phyloP scores from a whole-genome alignment of 768 basidiomycete species.

The Psilocybe cyanescens region DNA sequence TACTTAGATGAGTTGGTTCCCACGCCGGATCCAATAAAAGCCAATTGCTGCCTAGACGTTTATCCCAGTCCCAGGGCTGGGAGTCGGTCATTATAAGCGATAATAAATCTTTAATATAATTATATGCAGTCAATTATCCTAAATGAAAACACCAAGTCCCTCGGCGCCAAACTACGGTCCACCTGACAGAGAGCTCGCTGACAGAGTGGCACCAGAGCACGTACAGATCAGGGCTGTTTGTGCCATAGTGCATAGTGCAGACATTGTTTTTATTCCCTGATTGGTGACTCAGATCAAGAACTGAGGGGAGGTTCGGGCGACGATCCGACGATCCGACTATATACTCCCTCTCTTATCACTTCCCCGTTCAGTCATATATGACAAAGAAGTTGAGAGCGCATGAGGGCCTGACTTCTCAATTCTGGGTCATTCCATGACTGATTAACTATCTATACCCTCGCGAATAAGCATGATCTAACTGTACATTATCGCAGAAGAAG shows the following conservation, averaged over 20 bases:
- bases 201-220: no score
- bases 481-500: no score
- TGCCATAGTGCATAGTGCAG: not conserved
- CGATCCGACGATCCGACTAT: not conserved
- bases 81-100: not conserved
- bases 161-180: no score
- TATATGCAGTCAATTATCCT: no score
- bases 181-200: no score
- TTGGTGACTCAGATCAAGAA: no score
- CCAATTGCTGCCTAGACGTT: not conserved
- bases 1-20: not conserved
- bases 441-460: not conserved
- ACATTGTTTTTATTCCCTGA: not conserved
- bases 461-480: not conserved
- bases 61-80: not conserved
- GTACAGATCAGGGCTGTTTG: not conserved
- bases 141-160: no score
- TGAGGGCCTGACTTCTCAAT: not conserved
- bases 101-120: no score
- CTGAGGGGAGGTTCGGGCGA: conserved; percentile 5
- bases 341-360: conserved; percentile 2
- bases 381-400: conserved; percentile 4
- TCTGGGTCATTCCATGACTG: not conserved
- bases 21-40: not conserved
- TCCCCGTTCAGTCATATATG: not conserved